These are phyloP conservation scores for Neofusicoccum ribis DNA, from an alignment of 2,329 filamentous ascomycete species.

Conservation along the genomic window DNA sequence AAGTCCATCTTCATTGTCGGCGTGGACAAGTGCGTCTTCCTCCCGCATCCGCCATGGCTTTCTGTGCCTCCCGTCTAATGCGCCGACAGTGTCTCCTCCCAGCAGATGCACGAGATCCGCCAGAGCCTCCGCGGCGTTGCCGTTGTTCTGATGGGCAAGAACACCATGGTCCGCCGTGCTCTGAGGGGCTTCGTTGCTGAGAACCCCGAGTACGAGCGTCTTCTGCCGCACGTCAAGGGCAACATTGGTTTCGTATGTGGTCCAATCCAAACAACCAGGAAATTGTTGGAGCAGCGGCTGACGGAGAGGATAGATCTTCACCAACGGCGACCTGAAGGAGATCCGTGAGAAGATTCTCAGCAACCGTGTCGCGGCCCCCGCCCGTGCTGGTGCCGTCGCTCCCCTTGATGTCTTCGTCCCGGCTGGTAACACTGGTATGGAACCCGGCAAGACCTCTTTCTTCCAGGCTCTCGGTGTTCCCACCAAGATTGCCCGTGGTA, in stretches of 20 bases:
- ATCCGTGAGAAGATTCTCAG: constrained; percentile 90
- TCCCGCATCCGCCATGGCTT: neutral
- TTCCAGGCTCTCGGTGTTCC: constrained; percentile 99
- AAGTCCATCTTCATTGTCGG: constrained; percentile 95
- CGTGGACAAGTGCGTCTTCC: constrained; percentile 32
- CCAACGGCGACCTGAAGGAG: constrained; percentile 90
- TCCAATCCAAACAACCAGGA: neutral
- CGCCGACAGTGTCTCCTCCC: constrained; percentile 99
- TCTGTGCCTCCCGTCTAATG: neutral
- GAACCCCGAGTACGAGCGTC: constrained; percentile 95
- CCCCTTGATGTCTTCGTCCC: constrained; percentile 92
- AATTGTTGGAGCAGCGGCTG: neutral
- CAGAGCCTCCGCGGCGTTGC: constrained; percentile 83
- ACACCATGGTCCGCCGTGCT: constrained; percentile 99
- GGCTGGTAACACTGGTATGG: constrained; percentile 99
- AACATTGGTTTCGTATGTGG: constrained; percentile 25
- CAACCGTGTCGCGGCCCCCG: constrained; percentile 97
- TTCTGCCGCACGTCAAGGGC: constrained; percentile 91
- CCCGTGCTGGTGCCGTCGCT: constrained; percentile 95
- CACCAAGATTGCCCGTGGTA: constrained; percentile 99
- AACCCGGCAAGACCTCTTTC: constrained; percentile 99
- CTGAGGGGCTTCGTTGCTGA: constrained; percentile 92
- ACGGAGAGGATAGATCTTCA: constrained; percentile 80
- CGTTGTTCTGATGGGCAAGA: constrained; percentile 99
- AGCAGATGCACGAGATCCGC: constrained; percentile 99